Evolutionary conservation across 305 asterid species (phyloP).

Genomic region (Fraxinus latifolia): DNA sequence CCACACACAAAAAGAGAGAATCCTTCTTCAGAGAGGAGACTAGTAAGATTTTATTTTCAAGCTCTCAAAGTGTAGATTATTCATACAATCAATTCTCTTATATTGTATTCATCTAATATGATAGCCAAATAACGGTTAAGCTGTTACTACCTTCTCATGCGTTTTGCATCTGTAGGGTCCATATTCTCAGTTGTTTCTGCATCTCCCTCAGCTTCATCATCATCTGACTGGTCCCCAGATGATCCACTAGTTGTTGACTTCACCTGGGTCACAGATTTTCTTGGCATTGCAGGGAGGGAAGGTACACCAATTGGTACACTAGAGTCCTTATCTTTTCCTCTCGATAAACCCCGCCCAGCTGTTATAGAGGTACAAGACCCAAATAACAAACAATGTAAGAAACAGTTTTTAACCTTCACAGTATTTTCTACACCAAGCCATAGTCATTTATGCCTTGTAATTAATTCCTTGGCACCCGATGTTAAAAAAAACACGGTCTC

Average conservation of each 20-base stretch:
- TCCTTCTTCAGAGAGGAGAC: neutral
- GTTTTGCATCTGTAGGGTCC: slow-evolving; percentile 79
- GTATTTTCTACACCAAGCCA: neutral
- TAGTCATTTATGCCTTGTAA: neutral
- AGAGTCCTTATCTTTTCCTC: slow-evolving; percentile 56
- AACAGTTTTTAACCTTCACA: neutral
- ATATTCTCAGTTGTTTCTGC: slow-evolving; percentile 53
- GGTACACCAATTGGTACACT: slow-evolving; percentile 58
- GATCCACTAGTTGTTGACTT: slow-evolving; percentile 91
- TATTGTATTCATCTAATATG: neutral
- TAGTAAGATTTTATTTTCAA: neutral
- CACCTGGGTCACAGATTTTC: slow-evolving; percentile 59
- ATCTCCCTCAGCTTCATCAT: slow-evolving; percentile 89
- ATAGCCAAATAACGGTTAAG: slow-evolving; percentile 6
- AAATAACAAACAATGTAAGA: slow-evolving; percentile 11
- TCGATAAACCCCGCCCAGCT: slow-evolving; percentile 44
- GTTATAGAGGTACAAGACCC: slow-evolving; percentile 34
- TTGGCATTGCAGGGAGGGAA: slow-evolving; percentile 50
- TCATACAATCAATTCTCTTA: neutral
- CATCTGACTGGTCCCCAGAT: slow-evolving; percentile 85
- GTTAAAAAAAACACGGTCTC: neutral
- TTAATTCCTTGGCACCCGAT: neutral
- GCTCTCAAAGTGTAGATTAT: neutral
- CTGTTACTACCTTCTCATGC: slow-evolving; percentile 69
- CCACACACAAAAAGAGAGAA: neutral